These are phyloP conservation scores for Pseudogymnoascus sp. DNA, from an alignment of 2,329 filamentous ascomycete species.

Conservation along the genomic window DNA sequence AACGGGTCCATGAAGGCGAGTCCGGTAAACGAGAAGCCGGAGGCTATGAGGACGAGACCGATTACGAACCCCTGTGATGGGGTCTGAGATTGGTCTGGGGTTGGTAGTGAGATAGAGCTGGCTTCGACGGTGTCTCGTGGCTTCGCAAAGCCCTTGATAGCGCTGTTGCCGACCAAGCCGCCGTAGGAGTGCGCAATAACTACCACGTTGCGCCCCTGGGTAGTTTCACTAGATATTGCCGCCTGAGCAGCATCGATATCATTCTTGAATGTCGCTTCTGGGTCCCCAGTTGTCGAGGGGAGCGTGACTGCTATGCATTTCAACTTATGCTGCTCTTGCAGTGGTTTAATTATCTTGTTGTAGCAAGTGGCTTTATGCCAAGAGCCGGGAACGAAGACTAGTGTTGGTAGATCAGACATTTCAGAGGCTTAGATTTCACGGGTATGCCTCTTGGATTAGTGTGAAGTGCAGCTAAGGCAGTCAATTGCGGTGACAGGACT, in stretches of 20 bases:
- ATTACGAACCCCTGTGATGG: conserved; percentile 27
- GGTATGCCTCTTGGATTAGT: not conserved
- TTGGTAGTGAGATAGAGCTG: conserved; percentile 10
- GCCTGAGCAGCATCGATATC: conserved; percentile 31
- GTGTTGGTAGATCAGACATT: conserved; percentile 23
- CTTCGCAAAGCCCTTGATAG: conserved; percentile 32
- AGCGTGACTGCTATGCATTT: conserved; percentile 27
- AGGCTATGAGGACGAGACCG: conserved; percentile 32
- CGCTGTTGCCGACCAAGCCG: conserved; percentile 31
- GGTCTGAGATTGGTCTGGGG: not conserved
- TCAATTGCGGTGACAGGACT: not conserved
- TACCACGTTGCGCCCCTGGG: conserved; percentile 32
- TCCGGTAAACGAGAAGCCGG: conserved; percentile 30
- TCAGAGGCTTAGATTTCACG: not conserved
- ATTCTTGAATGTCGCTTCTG: conserved; percentile 30
- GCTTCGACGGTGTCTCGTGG: conserved; percentile 14
- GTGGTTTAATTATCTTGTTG: conserved; percentile 27
- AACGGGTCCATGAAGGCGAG: conserved; percentile 31
- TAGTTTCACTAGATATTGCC: conserved; percentile 26
- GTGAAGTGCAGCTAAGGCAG: not conserved
- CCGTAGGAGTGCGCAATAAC: conserved; percentile 38
- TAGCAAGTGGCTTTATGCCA: conserved; percentile 33
- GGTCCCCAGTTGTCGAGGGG: conserved; percentile 29
- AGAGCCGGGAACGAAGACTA: conserved; percentile 33
- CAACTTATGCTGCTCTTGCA: conserved; percentile 26